Base-by-base conservation (phyloP, 371 early-diverging fungal species). In the Ordospora colligata region DNA sequence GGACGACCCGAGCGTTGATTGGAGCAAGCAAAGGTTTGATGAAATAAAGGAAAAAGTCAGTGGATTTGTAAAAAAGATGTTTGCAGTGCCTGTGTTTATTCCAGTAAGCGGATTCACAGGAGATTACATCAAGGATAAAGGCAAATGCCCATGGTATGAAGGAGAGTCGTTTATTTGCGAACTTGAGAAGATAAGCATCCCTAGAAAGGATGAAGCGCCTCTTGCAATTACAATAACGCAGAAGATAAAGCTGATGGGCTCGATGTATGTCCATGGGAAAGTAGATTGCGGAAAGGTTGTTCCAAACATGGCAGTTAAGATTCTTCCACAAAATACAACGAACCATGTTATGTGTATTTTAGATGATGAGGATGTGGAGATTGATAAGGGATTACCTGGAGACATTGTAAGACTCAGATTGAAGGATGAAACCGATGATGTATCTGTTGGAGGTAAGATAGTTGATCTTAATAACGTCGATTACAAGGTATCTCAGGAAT, bases 101-200 rank as follows among this genome's bases (percentile, higher is more conserved):
- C 85, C 85, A n/a, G 69, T 83, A 1, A 80, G 82, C 69, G 85
- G 85, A 40, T 80, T 69, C 45, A 63, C 67, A 44, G 84, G 85
- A 21, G 63, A 69, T 22, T 82, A 83, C 50, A 75, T 85, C 19
- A 67, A 69, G 47, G 64, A 65, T 9, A 67, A 45, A 32, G 52
- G 52, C 11, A 4, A 37, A 2, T 53, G 44, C 21, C 32, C 68
- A 37, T 85, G 79, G 79, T 85, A 83, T 68, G 74, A 75, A 45
- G 85, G 82, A 40, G 66, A 63, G 17, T 69, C 78, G 7, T 85
- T 85, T 72, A 76, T 83, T 58, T 79, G 75, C 22, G 75, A 76
- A 53, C 46, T 85, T 14, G 52, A 82, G 42, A 63, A 47, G n/a
- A 27, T 83, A 53, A 43, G 52, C 5, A 72, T 83, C 7, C 23